Percentiles rank a stretch among this genome's conserved stretches.
These are phyloP conservation scores for Pascua sp. DNA, from an alignment of 1,284 basidiomycete species.

Conservation along the genomic window DNA sequence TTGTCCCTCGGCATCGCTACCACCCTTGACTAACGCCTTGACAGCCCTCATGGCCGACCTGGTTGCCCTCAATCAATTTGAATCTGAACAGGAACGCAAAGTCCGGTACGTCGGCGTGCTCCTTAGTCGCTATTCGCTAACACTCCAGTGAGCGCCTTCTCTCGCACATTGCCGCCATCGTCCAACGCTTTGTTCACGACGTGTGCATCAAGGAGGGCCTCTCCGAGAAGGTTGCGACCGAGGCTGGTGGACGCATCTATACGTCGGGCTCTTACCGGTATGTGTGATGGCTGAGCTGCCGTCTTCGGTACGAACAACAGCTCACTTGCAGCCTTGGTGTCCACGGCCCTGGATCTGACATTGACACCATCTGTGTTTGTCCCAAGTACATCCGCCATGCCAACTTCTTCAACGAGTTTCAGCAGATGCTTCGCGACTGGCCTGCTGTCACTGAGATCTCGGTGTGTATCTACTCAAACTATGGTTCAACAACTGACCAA, in stretches of 20 bases:
- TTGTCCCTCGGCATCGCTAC: neutral
- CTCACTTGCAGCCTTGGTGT: constrained; percentile 65
- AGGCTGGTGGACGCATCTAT: constrained; percentile 96
- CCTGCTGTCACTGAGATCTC: constrained; percentile 87
- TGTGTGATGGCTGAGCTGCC: constrained; percentile 5
- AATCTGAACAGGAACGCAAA: constrained; percentile 82
- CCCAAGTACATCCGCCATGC: constrained; percentile 92
- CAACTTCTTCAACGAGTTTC: constrained; percentile 92
- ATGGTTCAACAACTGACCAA: neutral
- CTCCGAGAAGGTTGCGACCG: constrained; percentile 77
- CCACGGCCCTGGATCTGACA: constrained; percentile 93
- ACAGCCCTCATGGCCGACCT: constrained; percentile 66
- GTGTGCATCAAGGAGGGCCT: constrained; percentile 74
- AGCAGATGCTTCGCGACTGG: constrained; percentile 78
- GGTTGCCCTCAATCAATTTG: constrained; percentile 79
- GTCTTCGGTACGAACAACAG: neutral
- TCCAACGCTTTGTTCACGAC: constrained; percentile 89
- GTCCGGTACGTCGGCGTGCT: constrained; percentile 63
- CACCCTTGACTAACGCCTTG: neutral
- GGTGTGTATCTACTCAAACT: constrained; percentile 56
- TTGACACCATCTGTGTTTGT: constrained; percentile 97
- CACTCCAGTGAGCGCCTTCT: constrained; percentile 79
- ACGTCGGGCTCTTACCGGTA: constrained; percentile 92
- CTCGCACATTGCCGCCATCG: constrained; percentile 80
- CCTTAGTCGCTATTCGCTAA: neutral